A percentile compares a stretch with the other conserved stretches of the same genome.
These are phyloP conservation scores for Boletus eberwhitei DNA, from an alignment of 768 basidiomycete species.

Conservation along the genomic window DNA sequence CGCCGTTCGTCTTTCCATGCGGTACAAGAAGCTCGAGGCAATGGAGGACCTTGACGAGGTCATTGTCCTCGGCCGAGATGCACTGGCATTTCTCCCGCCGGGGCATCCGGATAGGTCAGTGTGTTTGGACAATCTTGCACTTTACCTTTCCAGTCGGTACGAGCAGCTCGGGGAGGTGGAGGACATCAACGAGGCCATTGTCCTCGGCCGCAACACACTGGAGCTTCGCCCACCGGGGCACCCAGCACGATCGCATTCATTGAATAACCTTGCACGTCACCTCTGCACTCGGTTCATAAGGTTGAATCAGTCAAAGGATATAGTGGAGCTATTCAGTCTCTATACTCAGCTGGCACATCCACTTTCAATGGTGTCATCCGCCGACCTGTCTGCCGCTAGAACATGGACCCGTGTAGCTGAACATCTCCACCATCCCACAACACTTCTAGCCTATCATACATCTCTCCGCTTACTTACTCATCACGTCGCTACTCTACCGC, in stretches of 20 bases:
- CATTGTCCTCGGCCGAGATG: neutral
- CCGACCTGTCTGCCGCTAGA: neutral
- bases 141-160: neutral
- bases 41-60: neutral
- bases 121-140: neutral
- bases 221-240: neutral
- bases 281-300: neutral
- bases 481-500: neutral
- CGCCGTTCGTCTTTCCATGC: neutral
- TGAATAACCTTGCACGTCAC: neutral
- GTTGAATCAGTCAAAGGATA: neutral
- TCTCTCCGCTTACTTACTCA: neutral
- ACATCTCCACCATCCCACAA: conserved; percentile 2
- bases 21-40: neutral
- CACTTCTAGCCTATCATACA: neutral
- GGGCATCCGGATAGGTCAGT: neutral
- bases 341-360: neutral
- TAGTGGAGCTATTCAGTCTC: neutral
- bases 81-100: neutral
- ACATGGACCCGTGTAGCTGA: neutral
- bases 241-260: neutral
- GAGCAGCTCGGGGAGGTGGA: neutral
- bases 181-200: neutral
- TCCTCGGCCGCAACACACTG: neutral
- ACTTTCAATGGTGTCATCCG: neutral